Evolutionary conservation across 768 basidiomycete species (phyloP).

Genomic region (Pleurotus djamor): DNA sequence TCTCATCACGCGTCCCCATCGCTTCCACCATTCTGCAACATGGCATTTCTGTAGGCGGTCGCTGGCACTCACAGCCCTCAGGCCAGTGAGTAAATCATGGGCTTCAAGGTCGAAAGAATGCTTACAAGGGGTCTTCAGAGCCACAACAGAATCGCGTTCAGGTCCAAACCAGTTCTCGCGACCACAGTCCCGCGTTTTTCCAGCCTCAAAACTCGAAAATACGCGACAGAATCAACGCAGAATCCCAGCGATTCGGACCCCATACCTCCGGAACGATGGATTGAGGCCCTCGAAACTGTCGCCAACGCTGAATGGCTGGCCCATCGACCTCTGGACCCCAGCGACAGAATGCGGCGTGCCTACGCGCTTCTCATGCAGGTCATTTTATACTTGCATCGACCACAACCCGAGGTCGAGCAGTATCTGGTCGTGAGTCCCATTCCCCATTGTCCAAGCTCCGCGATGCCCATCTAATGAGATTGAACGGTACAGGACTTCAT

Average conservation of each 20-base stretch:
- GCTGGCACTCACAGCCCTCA: too few species aligned
- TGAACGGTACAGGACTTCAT: conserved; percentile 24
- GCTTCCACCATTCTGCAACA: too few species aligned
- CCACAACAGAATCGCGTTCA: too few species aligned
- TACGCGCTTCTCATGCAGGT: conserved; percentile 23
- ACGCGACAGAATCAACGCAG: not conserved
- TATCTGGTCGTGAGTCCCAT: conserved; percentile 19
- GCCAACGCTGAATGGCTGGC: conserved; percentile 20
- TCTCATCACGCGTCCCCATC: too few species aligned
- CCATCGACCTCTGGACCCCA: conserved; percentile 11
- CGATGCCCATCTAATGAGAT: too few species aligned
- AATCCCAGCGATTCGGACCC: not conserved
- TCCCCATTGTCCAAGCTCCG: too few species aligned
- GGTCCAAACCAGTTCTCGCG: too few species aligned
- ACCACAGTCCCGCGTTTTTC: not conserved
- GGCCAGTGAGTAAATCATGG: too few species aligned
- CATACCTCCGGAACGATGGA: conserved; percentile 11
- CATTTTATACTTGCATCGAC: conserved; percentile 20
- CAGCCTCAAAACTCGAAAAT: not conserved
- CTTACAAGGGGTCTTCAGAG: too few species aligned
- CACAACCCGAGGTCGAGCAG: conserved; percentile 15
- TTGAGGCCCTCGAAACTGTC: conserved; percentile 19
- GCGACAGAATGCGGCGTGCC: conserved; percentile 15
- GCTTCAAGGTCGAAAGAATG: too few species aligned
- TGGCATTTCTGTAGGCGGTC: too few species aligned